Base-by-base conservation (phyloP, 176 grass and related monocot species). In the Triticum urartu region DNA sequence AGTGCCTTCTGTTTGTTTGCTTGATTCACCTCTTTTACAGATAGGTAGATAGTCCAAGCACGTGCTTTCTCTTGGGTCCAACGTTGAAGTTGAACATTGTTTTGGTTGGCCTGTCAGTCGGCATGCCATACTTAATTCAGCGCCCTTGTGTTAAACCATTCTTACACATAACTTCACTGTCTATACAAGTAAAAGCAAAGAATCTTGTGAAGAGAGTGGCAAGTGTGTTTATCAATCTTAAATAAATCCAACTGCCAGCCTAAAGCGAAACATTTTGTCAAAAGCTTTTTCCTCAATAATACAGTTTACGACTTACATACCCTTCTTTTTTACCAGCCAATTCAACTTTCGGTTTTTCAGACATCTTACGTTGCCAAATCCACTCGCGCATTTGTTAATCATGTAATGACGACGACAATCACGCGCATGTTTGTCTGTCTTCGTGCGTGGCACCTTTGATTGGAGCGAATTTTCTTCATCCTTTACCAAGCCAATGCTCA, bases 341-440 rank as follows among this genome's bases (percentile, higher is more conserved):
- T 60, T 74, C 48, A 87, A 0, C 8, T 62, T 26, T 74, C 32
- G 12, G 8, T 64, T 34, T 47, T 48, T 75, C 34, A 36, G 47
- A 9, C 20, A 64, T 72, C 17, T 21, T 15, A 50, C 14, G 48
- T 1, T 68, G 71, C 64, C 25, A 72, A 83, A 84, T 39, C 52
- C 32, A 84, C 58, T 33, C 8, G 54, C 67, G 36, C 25, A 47
- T 52, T 72, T 83, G 13, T 72, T 88, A 72, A 72, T 63, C 14
- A 79, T 84, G 28, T 43, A 3, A 22, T 60, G 0, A 42, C 24
- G 39, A 42, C 60, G 36, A 69, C 33, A 61, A 9, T 47, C 71
- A 34, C 45, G 6, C 43, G n/a, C 5, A 4, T 47, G n/a, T 13
- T 25, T 65, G 11, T 66, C 59, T 71, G 73, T 78, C 87, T 70